Conservation (phyloP, 805 yeast species). For the Saccharomycopsis sp. region DNA sequence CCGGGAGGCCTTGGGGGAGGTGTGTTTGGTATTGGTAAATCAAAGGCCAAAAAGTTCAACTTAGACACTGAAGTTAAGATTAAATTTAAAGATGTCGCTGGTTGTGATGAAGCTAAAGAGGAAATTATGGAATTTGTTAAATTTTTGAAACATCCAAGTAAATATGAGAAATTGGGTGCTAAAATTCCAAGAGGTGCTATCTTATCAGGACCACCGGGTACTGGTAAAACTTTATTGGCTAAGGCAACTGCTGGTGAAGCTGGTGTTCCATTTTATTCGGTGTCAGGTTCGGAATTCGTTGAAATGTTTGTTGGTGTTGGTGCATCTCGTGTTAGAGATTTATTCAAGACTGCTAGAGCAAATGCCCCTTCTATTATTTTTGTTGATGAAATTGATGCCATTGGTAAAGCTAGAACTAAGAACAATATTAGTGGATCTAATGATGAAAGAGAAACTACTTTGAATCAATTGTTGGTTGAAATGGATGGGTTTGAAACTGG, state of each 20-base stretch:
- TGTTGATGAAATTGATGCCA: slow-evolving; percentile 94
- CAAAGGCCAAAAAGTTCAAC: slow-evolving; percentile 74
- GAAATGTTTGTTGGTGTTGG: slow-evolving; percentile 98
- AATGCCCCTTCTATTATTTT: slow-evolving; percentile 88
- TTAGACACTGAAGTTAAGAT: slow-evolving; percentile 78
- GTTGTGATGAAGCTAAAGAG: slow-evolving; percentile 89
- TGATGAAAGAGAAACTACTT: slow-evolving; percentile 89
- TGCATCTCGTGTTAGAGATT: slow-evolving; percentile 89
- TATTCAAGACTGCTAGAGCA: slow-evolving; percentile 82
- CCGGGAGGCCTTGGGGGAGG: slow-evolving; percentile 59
- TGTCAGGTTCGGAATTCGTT: slow-evolving; percentile 92
- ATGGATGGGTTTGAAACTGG: slow-evolving; percentile 91
- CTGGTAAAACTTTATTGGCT: slow-evolving; percentile 89
- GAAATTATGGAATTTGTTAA: slow-evolving; percentile 94
- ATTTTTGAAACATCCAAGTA: slow-evolving; percentile 76
- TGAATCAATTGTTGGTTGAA: slow-evolving; percentile 87
- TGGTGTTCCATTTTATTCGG: slow-evolving; percentile 86
- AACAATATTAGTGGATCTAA: slow-evolving; percentile 74
- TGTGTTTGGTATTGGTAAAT: slow-evolving; percentile 69
- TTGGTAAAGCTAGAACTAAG: slow-evolving; percentile 74
- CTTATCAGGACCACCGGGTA: slow-evolving; percentile 93
- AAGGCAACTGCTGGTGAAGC: slow-evolving; percentile 98
- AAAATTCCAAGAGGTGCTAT: slow-evolving; percentile 95
- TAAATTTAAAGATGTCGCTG: slow-evolving; percentile 86
- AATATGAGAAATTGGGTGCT: slow-evolving; percentile 85